Evolutionary conservation across 176 grass and related monocot genomes (phyloP).

Genomic region (maize (Zea mays)): Zm-B73-REFERENCE-NAM-5.0 NC_050098.1:207823001-207823500

Average conservation of each 20-base stretch:
- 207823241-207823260: background rate
- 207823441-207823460: background rate
- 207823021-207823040: background rate
- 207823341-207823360: background rate
- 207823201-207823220: background rate
- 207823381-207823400: background rate
- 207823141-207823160: background rate
- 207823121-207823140: background rate
- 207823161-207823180: background rate
- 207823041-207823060: too few relatives aligned
- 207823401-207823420: conserved; percentile 13
- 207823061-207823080: background rate
- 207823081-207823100: too few relatives aligned
- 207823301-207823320: background rate
- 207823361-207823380: background rate
- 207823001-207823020: background rate
- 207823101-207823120: background rate
- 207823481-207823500: background rate
- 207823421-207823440: background rate
- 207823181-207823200: background rate
- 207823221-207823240: background rate
- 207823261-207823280: background rate
- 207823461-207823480: background rate
- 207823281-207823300: background rate
- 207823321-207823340: background rate